Percentiles rank a stretch among this genome's conserved stretches.
Evolutionary conservation across 345 rosid species (phyloP).

Genomic region (Hibiscus tridactylites): DNA sequence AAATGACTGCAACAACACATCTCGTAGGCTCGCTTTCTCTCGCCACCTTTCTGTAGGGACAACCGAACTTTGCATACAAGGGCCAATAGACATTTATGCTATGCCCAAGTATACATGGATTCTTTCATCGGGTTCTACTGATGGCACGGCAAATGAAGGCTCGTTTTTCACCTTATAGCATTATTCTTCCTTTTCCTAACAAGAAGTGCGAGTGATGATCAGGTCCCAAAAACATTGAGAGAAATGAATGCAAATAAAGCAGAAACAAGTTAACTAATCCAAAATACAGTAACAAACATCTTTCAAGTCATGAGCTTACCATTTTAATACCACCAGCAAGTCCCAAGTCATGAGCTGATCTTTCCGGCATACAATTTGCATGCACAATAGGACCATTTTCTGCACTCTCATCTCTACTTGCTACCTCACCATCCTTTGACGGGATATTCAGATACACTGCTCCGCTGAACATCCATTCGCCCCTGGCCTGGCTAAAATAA

Average conservation of each 20-base stretch:
- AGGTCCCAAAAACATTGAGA: not conserved
- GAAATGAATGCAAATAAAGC: not conserved
- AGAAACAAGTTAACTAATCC: not conserved
- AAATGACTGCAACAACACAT: not conserved
- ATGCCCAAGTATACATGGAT: conserved; percentile 16
- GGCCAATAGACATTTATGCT: conserved; percentile 10
- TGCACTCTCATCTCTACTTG: conserved; percentile 19
- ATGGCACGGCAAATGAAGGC: conserved; percentile 2
- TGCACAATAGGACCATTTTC: conserved; percentile 58
- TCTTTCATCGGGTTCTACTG: conserved; percentile 8
- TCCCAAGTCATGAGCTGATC: conserved; percentile 45
- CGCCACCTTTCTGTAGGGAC: not conserved
- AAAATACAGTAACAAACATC: not conserved
- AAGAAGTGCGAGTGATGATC: conserved; percentile 6
- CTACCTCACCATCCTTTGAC: conserved; percentile 11
- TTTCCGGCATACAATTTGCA: conserved; percentile 45
- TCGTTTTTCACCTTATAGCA: conserved; percentile 6
- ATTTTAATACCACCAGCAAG: conserved; percentile 37
- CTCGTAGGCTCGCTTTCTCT: conserved; percentile 4
- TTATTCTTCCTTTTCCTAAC: conserved; percentile 30
- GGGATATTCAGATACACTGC: conserved; percentile 47
- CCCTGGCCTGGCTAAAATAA: conserved; percentile 42
- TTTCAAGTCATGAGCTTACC: conserved; percentile 39
- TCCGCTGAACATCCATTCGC: conserved; percentile 81
- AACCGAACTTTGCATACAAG: conserved; percentile 20